A percentile compares a stretch with the other conserved stretches of the same genome.
These are phyloP conservation scores for thale cress (Arabidopsis thaliana) DNA, from an alignment of 345 rosid species.

Conservation along the genomic window TAIR10.1 NC_003076.8:14701501-14702000, in stretches of 20 bases:
- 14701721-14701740: background rate
- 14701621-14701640: slow-evolving; percentile 25
- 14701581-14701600: slow-evolving; percentile 45
- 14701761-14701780: slow-evolving; percentile 45
- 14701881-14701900: background rate
- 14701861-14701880: slow-evolving; percentile 39
- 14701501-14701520: slow-evolving; percentile 47
- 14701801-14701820: slow-evolving; percentile 39
- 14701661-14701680: background rate
- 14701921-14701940: slow-evolving; percentile 46
- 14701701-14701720: background rate
- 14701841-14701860: slow-evolving; percentile 19
- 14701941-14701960: slow-evolving; percentile 49
- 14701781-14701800: slow-evolving; percentile 41
- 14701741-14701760: slow-evolving; percentile 48
- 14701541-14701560: slow-evolving; percentile 45
- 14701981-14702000: slow-evolving; percentile 37
- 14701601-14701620: slow-evolving; percentile 26
- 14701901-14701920: slow-evolving; percentile 45
- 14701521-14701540: slow-evolving; percentile 27
- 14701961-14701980: slow-evolving; percentile 23
- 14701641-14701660: background rate
- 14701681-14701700: slow-evolving; percentile 24
- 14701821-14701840: slow-evolving; percentile 20
- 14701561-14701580: slow-evolving; percentile 48